Evolutionary conservation across 495 filamentous ascomycete species (phyloP).

Genomic region (Penicillium coprophilum): DNA sequence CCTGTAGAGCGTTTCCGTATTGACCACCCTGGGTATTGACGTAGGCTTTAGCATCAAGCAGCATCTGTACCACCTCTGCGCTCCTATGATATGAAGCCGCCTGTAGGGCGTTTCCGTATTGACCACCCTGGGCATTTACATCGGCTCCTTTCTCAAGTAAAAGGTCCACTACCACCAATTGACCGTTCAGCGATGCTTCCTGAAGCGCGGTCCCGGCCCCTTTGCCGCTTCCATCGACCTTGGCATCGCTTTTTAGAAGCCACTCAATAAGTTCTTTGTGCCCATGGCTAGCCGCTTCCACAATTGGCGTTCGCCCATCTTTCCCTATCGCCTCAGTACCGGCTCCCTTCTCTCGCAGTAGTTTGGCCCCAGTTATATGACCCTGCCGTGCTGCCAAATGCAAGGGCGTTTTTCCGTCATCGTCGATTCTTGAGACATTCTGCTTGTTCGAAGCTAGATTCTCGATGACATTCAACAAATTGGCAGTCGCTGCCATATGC

Average conservation of each 20-base stretch:
- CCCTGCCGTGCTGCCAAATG: constrained; percentile 10
- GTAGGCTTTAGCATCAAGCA: background rate
- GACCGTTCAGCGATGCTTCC: too few species aligned
- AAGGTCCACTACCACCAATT: too few species aligned
- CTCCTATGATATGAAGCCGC: background rate
- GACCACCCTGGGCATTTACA: background rate
- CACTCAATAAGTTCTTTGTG: constrained; percentile 9
- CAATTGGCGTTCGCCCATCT: background rate
- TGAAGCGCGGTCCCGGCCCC: too few species aligned
- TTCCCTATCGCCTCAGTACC: background rate
- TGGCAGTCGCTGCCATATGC: constrained; percentile 11
- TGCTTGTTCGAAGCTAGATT: background rate
- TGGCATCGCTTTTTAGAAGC: constrained; percentile 10
- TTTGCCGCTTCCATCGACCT: too few species aligned
- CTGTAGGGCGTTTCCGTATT: background rate
- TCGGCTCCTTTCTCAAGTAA: background rate
- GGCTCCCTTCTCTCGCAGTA: constrained; percentile 2
- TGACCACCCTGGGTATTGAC: background rate
- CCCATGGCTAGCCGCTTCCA: constrained; percentile 2
- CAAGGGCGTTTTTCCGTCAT: constrained; percentile 11
- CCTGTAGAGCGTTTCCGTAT: constrained; percentile 9
- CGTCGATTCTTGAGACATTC: background rate
- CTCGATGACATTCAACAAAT: constrained; percentile 9
- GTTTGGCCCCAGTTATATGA: background rate
- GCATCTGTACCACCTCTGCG: background rate